A percentile compares a stretch with the other conserved stretches of the same genome.
These are phyloP conservation scores for Brassica incana DNA, from an alignment of 345 rosid species.

Conservation along the genomic window DNA sequence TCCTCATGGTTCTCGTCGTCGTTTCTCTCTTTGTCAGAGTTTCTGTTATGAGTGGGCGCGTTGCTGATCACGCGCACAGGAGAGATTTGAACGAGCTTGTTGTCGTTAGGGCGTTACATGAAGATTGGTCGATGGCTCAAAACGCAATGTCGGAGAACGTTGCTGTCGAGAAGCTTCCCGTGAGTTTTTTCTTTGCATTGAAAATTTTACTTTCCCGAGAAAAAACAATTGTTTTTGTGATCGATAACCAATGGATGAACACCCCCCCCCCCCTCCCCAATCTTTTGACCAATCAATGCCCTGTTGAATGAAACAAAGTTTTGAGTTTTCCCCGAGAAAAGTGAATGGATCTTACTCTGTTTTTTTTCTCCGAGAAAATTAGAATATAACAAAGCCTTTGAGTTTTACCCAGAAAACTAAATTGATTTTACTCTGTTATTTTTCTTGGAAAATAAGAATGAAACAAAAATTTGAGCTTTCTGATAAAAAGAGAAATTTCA, in stretches of 20 bases:
- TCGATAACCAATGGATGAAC: not conserved
- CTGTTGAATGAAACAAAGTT: not conserved
- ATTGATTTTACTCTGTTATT: not conserved
- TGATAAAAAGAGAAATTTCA: not conserved
- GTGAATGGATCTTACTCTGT: not conserved
- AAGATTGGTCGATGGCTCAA: slow-evolving; percentile 71
- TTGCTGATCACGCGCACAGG: slow-evolving; percentile 35
- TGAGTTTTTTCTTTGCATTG: slow-evolving; percentile 19
- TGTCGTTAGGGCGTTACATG: slow-evolving; percentile 48
- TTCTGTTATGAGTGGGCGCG: slow-evolving; percentile 47
- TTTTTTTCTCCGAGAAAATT: not conserved
- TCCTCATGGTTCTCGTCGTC: slow-evolving; percentile 59
- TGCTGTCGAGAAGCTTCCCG: slow-evolving; percentile 56
- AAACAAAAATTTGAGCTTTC: not conserved
- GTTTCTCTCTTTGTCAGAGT: slow-evolving; percentile 59
- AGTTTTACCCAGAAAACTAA: not conserved
- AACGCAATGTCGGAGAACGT: slow-evolving; percentile 48
- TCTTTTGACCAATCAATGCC: slow-evolving; percentile 1
- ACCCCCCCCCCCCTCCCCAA: not conserved
- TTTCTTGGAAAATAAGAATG: slow-evolving; percentile 25
- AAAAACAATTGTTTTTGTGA: not conserved
- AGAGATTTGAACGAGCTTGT: slow-evolving; percentile 44
- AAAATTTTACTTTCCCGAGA: slow-evolving; percentile 30
- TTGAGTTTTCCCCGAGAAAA: not conserved
- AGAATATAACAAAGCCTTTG: not conserved